Percentiles rank a stretch among this genome's conserved stretches.
Evolutionary conservation across 108 stramenopile species (phyloP).

Genomic region (Cyclostephanos tholiformis): DNA sequence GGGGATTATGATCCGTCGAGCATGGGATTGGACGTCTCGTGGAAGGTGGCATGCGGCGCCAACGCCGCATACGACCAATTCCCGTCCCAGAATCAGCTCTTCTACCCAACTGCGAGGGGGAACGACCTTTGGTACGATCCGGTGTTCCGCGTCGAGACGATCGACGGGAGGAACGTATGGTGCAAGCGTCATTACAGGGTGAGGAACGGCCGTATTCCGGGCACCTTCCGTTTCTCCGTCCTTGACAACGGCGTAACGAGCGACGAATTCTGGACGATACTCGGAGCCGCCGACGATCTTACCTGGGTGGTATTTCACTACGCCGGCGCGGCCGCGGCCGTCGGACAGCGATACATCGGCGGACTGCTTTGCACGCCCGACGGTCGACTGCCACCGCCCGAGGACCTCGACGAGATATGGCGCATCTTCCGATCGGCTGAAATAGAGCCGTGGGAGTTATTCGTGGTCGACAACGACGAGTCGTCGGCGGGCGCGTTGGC

Average conservation of each 20-base stretch:
- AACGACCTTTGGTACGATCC: conserved; percentile 94
- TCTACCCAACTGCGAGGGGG: conserved; percentile 61
- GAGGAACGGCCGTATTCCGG: conserved; percentile 56
- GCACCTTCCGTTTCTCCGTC: conserved; percentile 73
- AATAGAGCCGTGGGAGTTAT: conserved; percentile 91
- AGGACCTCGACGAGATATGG: conserved; percentile 55
- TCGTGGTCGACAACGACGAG: conserved; percentile 65
- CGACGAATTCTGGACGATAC: conserved; percentile 93
- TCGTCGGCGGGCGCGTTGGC: conserved; percentile 52
- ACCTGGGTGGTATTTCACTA: conserved; percentile 93
- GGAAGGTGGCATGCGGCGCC: conserved; percentile 92
- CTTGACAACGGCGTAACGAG: conserved; percentile 93
- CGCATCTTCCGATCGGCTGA: conserved; percentile 71
- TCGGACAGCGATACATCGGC: conserved; percentile 91
- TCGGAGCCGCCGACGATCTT: conserved; percentile 91
- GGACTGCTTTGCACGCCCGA: conserved; percentile 90
- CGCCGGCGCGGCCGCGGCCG: conserved; percentile 89
- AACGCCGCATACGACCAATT: conserved; percentile 97
- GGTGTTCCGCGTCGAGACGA: conserved; percentile 92
- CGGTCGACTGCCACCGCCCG: conserved; percentile 70
- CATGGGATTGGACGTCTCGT: conserved; percentile 64
- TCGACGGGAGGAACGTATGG: conserved; percentile 93
- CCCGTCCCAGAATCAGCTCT: conserved; percentile 92
- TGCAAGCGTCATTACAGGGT: conserved; percentile 88
- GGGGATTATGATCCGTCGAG: conserved; percentile 22